Evolutionary conservation across 2,329 filamentous ascomycete species (phyloP).

Genomic region (Neopestalotiopsis sp.): DNA sequence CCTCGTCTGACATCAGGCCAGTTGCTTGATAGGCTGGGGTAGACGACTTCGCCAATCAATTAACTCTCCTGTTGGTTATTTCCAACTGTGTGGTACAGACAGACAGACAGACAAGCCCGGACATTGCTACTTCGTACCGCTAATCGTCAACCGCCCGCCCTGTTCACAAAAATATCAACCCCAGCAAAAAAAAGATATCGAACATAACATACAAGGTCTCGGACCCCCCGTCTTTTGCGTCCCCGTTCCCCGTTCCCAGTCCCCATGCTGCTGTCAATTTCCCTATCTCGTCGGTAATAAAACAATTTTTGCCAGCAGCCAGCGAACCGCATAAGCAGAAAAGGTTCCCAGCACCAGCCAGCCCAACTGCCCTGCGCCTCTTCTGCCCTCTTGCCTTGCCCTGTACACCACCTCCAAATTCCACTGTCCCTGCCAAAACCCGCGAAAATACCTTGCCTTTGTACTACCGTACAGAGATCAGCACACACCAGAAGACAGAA

Average conservation of each 20-base stretch:
- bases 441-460: too few relatives aligned
- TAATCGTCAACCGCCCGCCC: neutral
- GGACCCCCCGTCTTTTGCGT: neutral
- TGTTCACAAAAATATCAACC: neutral
- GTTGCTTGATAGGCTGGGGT: neutral
- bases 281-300: neutral
- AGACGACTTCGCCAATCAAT: neutral
- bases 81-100: neutral
- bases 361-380: too few relatives aligned
- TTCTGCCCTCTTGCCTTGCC: neutral
- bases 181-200: slow-evolving; percentile 2
- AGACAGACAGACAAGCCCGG: neutral
- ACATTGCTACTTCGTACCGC: neutral
- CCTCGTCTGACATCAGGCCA: neutral
- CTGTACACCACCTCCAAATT: neutral
- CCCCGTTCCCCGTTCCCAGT: neutral
- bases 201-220: neutral
- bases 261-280: neutral
- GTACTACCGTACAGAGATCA: neutral
- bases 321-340: neutral
- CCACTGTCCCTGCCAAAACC: neutral
- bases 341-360: neutral
- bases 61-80: neutral
- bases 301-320: neutral
- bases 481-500: neutral